Base-by-base conservation (phyloP, 768 basidiomycete species). In the Nidula microcarpa region DNA sequence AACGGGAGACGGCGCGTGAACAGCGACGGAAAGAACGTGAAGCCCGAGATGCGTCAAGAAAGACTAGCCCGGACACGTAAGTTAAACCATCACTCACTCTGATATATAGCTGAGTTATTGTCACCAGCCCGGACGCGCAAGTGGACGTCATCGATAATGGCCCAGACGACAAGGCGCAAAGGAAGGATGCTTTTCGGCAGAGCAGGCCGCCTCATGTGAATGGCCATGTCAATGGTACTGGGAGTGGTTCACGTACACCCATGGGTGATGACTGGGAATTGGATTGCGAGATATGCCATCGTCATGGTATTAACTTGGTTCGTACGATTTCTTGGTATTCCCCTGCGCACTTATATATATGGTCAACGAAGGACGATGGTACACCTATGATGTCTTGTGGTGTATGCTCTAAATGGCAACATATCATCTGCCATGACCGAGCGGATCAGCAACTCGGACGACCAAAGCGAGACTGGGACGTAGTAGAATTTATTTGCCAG, bases 371-470 rank as follows among this genome's bases (percentile, higher is more conserved):
- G 93, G 90, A 94, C 55, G 91, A 92, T 55, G 88, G 85, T 9
- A 72, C 75, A 9, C 84, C 89, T 3, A 78, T 96, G 71, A 81
- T 93, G 64, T 91, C 83, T 36, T 97, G 94, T 62, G 90, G 89
- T 18, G 64, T 69, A 32, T 97, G 94, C 67, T 79, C 77, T 11
- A 84, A 84, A 66, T 97, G 94, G 94, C 94, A 96, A 60, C 94
- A 97, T 61, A 91, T 91, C 34, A 64, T 73, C 17, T 97, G 94
- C 61, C 91, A 95, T 62, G 90, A 96, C 62, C 71, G 68, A 47
- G 81, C 77, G 32, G 94, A 95, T 66, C 68, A 71, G 33, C 69
- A 74, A 17, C 78, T 80, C 43, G 88, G 91, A 18, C 78, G 77
- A 11, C 81, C 79, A 4, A 79, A 74, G 57, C 83, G 93, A 16